Conservation (phyloP, 805 yeast genomes). For the Saccharomycopsis babjevae region DNA sequence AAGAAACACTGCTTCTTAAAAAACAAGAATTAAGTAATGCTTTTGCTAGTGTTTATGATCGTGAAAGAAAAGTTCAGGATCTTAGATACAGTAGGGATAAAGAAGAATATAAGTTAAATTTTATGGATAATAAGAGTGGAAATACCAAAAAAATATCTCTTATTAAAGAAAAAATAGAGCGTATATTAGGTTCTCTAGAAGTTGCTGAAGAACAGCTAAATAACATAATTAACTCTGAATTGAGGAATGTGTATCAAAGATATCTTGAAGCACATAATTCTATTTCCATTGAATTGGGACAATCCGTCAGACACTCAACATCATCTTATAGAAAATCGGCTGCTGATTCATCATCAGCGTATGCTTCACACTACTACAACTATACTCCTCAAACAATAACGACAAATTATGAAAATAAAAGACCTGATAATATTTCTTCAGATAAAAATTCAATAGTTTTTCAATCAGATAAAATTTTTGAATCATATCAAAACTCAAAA, state of each 20-base stretch:
- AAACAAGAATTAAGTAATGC: constrained; percentile 35
- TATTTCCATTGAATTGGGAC: constrained; percentile 10
- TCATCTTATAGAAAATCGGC: constrained; percentile 1
- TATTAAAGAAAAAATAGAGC: constrained; percentile 42
- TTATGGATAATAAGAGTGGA: constrained; percentile 34
- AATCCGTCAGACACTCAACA: constrained; percentile 19
- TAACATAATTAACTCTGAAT: constrained; percentile 35
- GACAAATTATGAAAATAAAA: background rate
- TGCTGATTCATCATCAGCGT: background rate
- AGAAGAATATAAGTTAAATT: constrained; percentile 28
- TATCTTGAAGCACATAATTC: constrained; percentile 25
- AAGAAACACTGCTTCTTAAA: constrained; percentile 31
- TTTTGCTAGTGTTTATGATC: constrained; percentile 35
- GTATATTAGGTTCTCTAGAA: constrained; percentile 38
- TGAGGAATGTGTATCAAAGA: constrained; percentile 37
- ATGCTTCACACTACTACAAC: background rate
- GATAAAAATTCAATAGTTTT: background rate
- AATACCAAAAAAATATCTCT: constrained; percentile 35
- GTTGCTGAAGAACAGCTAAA: constrained; percentile 43
- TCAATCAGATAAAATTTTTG: background rate
- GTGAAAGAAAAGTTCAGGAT: constrained; percentile 39
- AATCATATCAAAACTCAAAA: background rate
- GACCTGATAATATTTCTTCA: background rate
- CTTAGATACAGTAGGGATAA: constrained; percentile 29
- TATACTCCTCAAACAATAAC: background rate